Conservation (phyloP, 139 green algal species). For the Pycnococcus provasolii region DNA sequence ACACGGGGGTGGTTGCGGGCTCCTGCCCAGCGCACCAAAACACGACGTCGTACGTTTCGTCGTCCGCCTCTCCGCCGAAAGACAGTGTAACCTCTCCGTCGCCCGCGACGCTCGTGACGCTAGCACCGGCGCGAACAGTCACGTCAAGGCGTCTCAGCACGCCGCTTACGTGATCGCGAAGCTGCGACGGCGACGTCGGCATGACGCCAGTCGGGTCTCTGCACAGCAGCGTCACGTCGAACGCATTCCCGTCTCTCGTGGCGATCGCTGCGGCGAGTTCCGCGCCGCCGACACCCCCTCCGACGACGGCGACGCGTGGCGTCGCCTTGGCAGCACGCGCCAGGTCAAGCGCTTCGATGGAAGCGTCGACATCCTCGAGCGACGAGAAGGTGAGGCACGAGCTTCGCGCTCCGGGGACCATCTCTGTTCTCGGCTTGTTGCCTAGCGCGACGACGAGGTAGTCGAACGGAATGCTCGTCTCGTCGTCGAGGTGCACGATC, state of each 20-base stretch:
- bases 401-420: constrained; percentile 68
- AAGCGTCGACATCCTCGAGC: constrained; percentile 53
- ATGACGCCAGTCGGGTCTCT: background rate
- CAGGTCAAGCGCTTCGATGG: background rate
- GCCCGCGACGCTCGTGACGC: too few species aligned
- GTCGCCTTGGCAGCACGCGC: background rate
- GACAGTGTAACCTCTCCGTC: background rate
- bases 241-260: background rate
- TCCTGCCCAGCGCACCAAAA: constrained; percentile 18
- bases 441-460: constrained; percentile 76
- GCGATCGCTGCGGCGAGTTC: constrained; percentile 70
- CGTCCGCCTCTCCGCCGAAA: background rate
- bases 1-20: too few species aligned
- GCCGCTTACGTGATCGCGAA: too few species aligned
- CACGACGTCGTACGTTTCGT: constrained; percentile 12
- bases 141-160: background rate
- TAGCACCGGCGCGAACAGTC: background rate
- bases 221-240: background rate
- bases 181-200: too few species aligned
- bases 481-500: constrained; percentile 28
- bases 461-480: constrained; percentile 30
- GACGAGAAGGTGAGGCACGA: constrained; percentile 64
- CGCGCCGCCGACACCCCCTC: constrained; percentile 77
- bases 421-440: constrained; percentile 31
- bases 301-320: constrained; percentile 57